A percentile compares a stretch with the other conserved stretches of the same genome.
Conservation (phyloP, 192 early-diverging fungal species). For the Mortierella hygrophila region DNA sequence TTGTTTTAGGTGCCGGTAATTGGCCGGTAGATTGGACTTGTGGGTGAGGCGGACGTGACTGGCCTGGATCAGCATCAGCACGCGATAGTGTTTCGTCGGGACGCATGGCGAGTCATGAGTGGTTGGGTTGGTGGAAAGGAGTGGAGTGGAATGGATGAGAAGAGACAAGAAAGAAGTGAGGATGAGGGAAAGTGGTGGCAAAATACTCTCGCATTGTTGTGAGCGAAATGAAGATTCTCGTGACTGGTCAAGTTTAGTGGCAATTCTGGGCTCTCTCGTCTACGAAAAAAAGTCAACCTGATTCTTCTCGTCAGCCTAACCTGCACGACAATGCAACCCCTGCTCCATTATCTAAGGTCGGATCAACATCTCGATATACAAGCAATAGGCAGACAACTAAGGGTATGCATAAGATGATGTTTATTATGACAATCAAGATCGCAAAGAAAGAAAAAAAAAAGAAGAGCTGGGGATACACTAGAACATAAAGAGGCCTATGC, state of each 20-base stretch:
- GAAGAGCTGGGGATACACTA: not conserved
- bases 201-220: slow-evolving; percentile 1
- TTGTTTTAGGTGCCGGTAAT: not conserved
- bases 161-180: not conserved
- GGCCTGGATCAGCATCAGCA: not conserved
- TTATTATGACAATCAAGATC: not conserved
- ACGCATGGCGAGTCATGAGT: not conserved
- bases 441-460: slow-evolving; percentile 2
- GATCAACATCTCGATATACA: not conserved
- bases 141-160: not conserved
- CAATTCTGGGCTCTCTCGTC: not conserved
- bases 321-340: not conserved
- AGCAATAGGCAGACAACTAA: not conserved
- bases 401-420: not conserved
- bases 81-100: not conserved
- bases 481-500: slow-evolving; percentile 2
- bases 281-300: not conserved
- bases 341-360: no score
- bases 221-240: not conserved
- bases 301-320: not conserved
- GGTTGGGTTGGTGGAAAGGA: not conserved
- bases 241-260: slow-evolving; percentile 1
- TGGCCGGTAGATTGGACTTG: not conserved
- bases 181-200: not conserved
- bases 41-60: not conserved